phyloP scores from a whole-genome alignment of 2,329 filamentous ascomycete species.

The Biscogniauxia marginata region DNA sequence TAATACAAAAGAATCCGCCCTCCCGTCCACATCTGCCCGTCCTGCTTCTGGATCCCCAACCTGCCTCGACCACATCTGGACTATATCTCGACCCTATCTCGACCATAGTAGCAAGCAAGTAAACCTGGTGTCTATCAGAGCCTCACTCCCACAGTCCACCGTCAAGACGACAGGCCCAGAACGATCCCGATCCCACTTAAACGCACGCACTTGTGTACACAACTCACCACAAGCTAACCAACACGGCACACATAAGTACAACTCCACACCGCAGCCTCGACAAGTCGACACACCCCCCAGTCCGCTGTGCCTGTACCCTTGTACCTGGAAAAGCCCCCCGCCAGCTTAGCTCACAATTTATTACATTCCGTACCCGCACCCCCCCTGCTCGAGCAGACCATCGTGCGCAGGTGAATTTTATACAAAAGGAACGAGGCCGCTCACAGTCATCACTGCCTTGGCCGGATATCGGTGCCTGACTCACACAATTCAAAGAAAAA shows the following conservation, averaged over 20 bases:
- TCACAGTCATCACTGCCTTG: slow-evolving; percentile 29
- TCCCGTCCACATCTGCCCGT: too few relatives aligned
- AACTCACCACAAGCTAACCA: not conserved
- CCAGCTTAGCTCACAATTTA: slow-evolving; percentile 3
- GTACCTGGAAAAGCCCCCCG: slow-evolving; percentile 2
- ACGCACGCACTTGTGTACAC: not conserved
- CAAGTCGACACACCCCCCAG: slow-evolving; percentile 6
- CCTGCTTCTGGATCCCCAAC: not conserved
- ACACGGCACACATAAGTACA: not conserved
- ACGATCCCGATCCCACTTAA: not conserved
- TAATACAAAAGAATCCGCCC: not conserved
- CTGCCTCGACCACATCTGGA: not conserved
- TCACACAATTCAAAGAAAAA: slow-evolving; percentile 30
- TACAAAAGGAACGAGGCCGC: slow-evolving; percentile 32
- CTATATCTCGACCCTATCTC: too few relatives aligned
- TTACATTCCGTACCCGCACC: slow-evolving; percentile 2
- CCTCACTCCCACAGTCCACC: not conserved
- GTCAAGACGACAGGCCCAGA: not conserved
- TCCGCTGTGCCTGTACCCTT: slow-evolving; percentile 9
- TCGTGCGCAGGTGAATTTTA: slow-evolving; percentile 22
- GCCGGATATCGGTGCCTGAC: slow-evolving; percentile 37
- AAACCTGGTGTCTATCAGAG: slow-evolving; percentile 7
- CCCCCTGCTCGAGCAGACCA: slow-evolving; percentile 16
- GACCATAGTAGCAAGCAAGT: not conserved
- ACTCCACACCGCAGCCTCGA: slow-evolving; percentile 5